Base-by-base conservation (phyloP, 345 rosid genomes). In the Moringa oleifera region DNA sequence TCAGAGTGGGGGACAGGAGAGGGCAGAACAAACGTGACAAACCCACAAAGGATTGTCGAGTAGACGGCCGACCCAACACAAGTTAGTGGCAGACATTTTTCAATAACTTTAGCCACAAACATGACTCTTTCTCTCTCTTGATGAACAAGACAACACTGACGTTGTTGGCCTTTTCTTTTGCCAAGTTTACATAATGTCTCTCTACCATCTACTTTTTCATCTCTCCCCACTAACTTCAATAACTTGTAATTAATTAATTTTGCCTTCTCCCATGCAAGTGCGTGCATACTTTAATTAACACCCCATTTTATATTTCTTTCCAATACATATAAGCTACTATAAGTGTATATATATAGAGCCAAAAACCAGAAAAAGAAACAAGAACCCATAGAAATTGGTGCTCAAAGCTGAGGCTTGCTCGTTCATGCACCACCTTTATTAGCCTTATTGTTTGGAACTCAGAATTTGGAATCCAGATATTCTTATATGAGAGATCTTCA, bases 11-110 rank as follows among this genome's bases (percentile, higher is more conserved):
- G 56, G 46, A n/a, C 20, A 15, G 49, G 57, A 11, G 37, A 33
- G 58, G 8, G 18, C 11, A 22, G 58, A 37, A 61, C 41, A 46
- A 55, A 51, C 31, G 61, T 51, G 68, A 55, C 63, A 66, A 51
- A 57, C 25, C 41, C 77, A 73, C 63, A 61, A 67, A 36, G 68
- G 2, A 12, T 65, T 77, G 81, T 62, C 70, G 25, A 17, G 41
- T 17, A 33, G 64, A 53, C 46, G 71, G 81, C 73, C 68, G 75
- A 73, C 81, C 72, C 36, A 54, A 49, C 81, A 77, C 57, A 20
- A 63, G 25, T 56, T 55, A 64, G 78, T 77, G 81, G 81, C 75
- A 59, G 70, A 73, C 81, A 64, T 67, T 45, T 21, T 59, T 17
- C 61, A 25, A 41, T 37, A 41, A 19, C 22, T 36, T 53, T 36